Evolutionary conservation across 768 basidiomycete species (phyloP).

Genomic region (Sarcomyxa edulis): DNA sequence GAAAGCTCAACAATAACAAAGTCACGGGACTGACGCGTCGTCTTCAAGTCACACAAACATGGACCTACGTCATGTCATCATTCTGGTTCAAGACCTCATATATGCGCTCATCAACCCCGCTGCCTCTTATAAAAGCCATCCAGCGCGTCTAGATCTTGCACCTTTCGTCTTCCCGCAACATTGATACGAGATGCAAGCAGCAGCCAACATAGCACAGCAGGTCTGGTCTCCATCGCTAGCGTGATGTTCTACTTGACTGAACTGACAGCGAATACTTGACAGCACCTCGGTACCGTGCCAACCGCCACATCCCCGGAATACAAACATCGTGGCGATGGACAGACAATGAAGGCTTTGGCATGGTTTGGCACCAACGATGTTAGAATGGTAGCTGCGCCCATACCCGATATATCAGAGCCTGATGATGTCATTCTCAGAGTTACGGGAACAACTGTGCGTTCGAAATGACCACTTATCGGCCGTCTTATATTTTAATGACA

Average conservation of each 20-base stretch:
- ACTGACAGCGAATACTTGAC: neutral
- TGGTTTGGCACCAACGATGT: constrained; percentile 59
- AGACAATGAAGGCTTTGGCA: constrained; percentile 62
- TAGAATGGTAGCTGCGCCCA: constrained; percentile 31
- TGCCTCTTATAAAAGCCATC: too few species aligned
- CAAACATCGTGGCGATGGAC: constrained; percentile 42
- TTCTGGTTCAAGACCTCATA: neutral
- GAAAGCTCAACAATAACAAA: too few species aligned
- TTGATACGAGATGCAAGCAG: constrained; percentile 27
- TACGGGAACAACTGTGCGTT: constrained; percentile 72
- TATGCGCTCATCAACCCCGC: neutral
- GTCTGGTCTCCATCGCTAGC: constrained; percentile 13
- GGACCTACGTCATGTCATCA: neutral
- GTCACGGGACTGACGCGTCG: too few species aligned
- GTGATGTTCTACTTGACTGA: neutral
- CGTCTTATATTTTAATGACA: too few species aligned
- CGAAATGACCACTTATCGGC: too few species aligned
- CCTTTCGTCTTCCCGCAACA: too few species aligned
- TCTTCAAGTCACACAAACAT: too few species aligned
- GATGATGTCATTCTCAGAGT: constrained; percentile 73
- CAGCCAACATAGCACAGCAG: constrained; percentile 21
- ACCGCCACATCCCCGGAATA: constrained; percentile 38
- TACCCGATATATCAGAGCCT: constrained; percentile 60
- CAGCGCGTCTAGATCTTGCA: too few species aligned
- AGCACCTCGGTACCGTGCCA: constrained; percentile 34